Conservation (phyloP, 2,329 filamentous ascomycete genomes). For the Rhytidhysteron rufulum region DNA sequence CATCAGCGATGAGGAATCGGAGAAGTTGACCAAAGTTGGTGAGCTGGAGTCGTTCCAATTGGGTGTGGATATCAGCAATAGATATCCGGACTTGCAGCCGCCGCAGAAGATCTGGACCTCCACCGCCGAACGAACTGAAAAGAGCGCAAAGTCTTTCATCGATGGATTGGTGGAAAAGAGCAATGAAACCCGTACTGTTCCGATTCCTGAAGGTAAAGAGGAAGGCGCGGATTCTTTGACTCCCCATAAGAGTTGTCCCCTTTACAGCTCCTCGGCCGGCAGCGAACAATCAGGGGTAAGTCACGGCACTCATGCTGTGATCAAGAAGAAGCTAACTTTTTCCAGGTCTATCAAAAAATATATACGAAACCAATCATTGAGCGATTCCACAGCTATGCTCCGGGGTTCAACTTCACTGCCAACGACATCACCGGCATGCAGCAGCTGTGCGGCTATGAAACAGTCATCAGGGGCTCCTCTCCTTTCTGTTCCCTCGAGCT, state of each 20-base stretch:
- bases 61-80: conserved; percentile 55
- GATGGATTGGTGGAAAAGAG: conserved; percentile 53
- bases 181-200: conserved; percentile 52
- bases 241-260: conserved; percentile 62
- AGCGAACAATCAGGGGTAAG: conserved; percentile 49
- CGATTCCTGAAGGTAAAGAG: conserved; percentile 54
- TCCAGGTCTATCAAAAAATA: conserved; percentile 44
- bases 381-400: conserved; percentile 51
- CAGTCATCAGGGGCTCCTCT: conserved; percentile 59
- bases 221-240: conserved; percentile 60
- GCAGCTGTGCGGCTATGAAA: conserved; percentile 63
- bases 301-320: not conserved
- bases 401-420: conserved; percentile 60
- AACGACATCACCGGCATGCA: conserved; percentile 64
- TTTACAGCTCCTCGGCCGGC: conserved; percentile 56
- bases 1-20: conserved; percentile 53
- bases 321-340: conserved; percentile 4
- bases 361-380: conserved; percentile 61
- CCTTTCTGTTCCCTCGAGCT: conserved; percentile 59
- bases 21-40: conserved; percentile 60
- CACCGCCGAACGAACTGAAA: conserved; percentile 58
- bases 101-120: conserved; percentile 60
- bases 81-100: conserved; percentile 53
- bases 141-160: conserved; percentile 57
- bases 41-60: conserved; percentile 57